Evolutionary conservation across 768 basidiomycete genomes (phyloP), one percentile per base, ranked within the genome.

Genomic region (Lentinula guzmanii): DNA sequence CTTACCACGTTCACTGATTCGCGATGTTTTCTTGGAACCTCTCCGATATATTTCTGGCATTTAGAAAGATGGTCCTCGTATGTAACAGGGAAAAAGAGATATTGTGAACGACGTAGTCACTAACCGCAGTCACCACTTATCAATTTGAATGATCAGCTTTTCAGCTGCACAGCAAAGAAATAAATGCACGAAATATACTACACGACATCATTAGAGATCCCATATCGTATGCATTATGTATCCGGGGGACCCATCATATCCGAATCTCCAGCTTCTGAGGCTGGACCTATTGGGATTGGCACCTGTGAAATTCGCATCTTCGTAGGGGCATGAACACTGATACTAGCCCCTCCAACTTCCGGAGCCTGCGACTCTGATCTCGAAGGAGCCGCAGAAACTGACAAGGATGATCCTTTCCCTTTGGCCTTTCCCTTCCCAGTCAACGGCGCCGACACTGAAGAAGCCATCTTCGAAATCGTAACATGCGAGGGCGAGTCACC

Each of bases 291-390:
- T 24, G 55, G 31, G 13, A 41, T 43, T 9, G 84, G 75, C n/a
- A 82, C 81, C 62, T 60, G 59, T 1, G 51, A 60, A 10, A 81
- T 86, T 62, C 86, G 77, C 86, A 88, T 86, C 70, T 86, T 87
- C 31, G 86, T 84, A 34, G 83, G 85, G 16, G 82, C 79, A 50
- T 81, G 79, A 5, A 78, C 74, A 28, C 39, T 43, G 11, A 52
- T 37, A 58, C 56, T 48, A 15, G 67, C 61, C 52, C 71, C 74
- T n/a, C 39, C 41, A 41, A 18, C 41, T 43, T 85, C 85, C 5
- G 79, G 79, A 35, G 76, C 78, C 2, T 75, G 78, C 1, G 86
- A 87, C 34, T 78, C 79, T 57, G 83, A 79, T 42, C 86, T 80
- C 58, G 86, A 87, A 16, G 85, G 81, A 45, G 76, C 82, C 45